Base-by-base conservation (phyloP, 257 asterid species). In the Misopates orontium region DNA sequence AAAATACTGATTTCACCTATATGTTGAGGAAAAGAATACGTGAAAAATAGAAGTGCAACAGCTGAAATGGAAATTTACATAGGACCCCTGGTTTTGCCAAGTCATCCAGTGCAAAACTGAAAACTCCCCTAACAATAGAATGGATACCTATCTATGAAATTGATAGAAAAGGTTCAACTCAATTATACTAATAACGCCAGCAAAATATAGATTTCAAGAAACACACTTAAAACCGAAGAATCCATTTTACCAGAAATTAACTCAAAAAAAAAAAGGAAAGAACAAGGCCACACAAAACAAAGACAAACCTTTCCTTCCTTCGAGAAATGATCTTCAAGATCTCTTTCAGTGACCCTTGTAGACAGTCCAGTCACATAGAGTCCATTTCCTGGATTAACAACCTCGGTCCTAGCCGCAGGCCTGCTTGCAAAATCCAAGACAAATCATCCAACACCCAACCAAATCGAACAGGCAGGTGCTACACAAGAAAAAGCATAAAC, bases 281-380 rank as follows among this genome's bases (percentile, higher is more conserved):
- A 52, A 44, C 31, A 9, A 55, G 8, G 17, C 15, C 40, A 53
- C 31, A 47, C 16, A 39, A 56, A 47, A 42, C 20, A 66, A 65
- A 60, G 21, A 73, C 84, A 40, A 67, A 92, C 99, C 98, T 86
- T 94, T 75, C 99, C 99, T 73, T 94, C 91, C 83, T 87, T 90
- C 0, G 96, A 79, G 85, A 90, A 94, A 79, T 90, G 97, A 72
- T 90, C 97, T 80, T 94, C 96, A 71, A 94, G 99, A 60, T 94
- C 98, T 65, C 97, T 87, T 58, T 87, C 91, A 21, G 95, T 88
- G 71, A 90, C 99, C 86, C 99, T 82, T 11, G 95, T 88, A 48
- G 99, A 94, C 51, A 94, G 79, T 62, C 99, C 99, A 78, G 99
- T 94, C 63, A 94, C 93, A 78, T 94, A 94, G 54, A 88, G 98